Base-by-base conservation (phyloP, 108 stramenopile genomes). In the Nitzschia palea region DNA sequence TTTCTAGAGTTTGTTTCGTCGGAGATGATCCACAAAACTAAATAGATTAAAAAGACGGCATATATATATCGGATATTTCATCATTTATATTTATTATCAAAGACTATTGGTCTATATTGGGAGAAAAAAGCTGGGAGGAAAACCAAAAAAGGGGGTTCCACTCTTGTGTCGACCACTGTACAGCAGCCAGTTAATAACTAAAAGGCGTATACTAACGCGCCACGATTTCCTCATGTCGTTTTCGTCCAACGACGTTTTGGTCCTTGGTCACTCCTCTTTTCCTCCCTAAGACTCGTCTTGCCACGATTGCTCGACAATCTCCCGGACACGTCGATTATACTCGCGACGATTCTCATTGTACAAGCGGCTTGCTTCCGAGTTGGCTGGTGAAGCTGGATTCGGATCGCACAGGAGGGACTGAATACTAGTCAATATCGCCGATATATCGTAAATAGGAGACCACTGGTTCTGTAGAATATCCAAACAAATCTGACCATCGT, bases 401-500 rank as follows among this genome's bases (percentile, higher is more conserved):
- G 99, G 99, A 84, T 99, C 99, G 55, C 96, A 98, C 61, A 99
- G 80, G 43, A 99, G 77, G 44, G 95, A 96, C 80, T 99, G 99
- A 65, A 99, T 98, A 52, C 91, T 93, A n/a, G 97, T 98, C 72
- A 99, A 75, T 72, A 99, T 98, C 26, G 98, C 98, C 37, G 95
- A 94, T 65, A 99, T 97, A 77, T 99, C 98, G 72, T 99, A 99
- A 80, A 99, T 99, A 8, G 99, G 99, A 72, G 89, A 90, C 99
- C 98, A 99, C 70, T 99, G 98, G 77, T 98, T 99, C 66, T 99
- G 98, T 76, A 99, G 84, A 81, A 99, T 99, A 70, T 99, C 99
- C 63, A 99, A 77, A 73, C 94, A 95, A 73, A 97, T 95, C 61
- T 96, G 92, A 22, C 98, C 98, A 80, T 99, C 97, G 65, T 95